These are phyloP conservation scores for Metschnikowia picachoensis DNA, from an alignment of 805 yeast species.

Conservation along the genomic window DNA sequence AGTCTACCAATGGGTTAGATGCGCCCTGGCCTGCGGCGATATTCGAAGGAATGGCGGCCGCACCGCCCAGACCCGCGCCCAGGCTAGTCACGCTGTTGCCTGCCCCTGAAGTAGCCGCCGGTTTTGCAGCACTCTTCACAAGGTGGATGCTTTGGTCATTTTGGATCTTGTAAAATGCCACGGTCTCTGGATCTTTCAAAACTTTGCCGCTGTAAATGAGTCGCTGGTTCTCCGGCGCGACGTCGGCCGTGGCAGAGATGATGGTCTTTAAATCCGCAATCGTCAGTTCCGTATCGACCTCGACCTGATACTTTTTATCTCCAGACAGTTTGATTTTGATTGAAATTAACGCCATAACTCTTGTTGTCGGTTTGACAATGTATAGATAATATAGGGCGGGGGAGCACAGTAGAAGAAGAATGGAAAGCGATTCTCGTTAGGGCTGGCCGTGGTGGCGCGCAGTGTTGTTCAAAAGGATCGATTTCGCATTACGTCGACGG, in stretches of 20 bases:
- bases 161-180: conserved; percentile 75
- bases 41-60: conserved; percentile 59
- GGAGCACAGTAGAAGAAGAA: too few relatives aligned
- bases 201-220: conserved; percentile 93
- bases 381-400: too few relatives aligned
- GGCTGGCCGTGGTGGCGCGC: too few relatives aligned
- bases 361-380: too few relatives aligned
- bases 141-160: conserved; percentile 84
- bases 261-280: conserved; percentile 66
- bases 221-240: conserved; percentile 79
- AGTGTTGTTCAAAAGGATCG: too few relatives aligned
- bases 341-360: conserved; percentile 24
- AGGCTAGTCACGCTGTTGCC: conserved; percentile 17
- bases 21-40: conserved; percentile 86
- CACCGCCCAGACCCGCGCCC: conserved; percentile 10
- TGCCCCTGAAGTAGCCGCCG: conserved; percentile 11
- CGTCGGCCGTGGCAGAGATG: conserved; percentile 56
- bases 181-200: conserved; percentile 74
- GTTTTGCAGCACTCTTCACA: conserved; percentile 60
- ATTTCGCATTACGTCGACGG: too few relatives aligned
- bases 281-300: conserved; percentile 49
- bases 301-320: conserved; percentile 72
- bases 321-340: conserved; percentile 53
- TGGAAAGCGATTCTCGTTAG: too few relatives aligned
- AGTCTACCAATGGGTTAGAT: conserved; percentile 84